Evolutionary conservation across 257 asterid species (phyloP).

Genomic region (Solanum peruvianum): DNA sequence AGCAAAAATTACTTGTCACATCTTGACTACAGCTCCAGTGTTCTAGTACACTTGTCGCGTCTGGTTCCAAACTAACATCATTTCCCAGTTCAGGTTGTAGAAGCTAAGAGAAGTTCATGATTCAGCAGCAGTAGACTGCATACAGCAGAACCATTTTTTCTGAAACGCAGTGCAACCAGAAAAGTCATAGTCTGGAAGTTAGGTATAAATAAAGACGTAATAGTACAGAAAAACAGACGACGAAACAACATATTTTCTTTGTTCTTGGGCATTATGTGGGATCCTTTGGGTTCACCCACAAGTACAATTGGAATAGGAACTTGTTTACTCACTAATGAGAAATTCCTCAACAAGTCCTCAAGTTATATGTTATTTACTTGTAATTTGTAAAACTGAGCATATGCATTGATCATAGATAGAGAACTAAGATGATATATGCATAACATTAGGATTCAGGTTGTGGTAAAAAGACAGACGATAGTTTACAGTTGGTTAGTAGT

Average conservation of each 20-base stretch:
- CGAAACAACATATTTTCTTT: neutral
- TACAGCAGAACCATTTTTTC: conserved; percentile 68
- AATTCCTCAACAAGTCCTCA: neutral
- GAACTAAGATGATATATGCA: neutral
- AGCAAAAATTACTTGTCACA: conserved; percentile 13
- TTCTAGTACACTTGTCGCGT: neutral
- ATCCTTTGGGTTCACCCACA: neutral
- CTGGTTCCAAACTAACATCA: neutral
- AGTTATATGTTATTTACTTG: neutral
- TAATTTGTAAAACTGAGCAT: neutral
- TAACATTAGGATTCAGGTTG: neutral
- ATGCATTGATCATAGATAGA: neutral
- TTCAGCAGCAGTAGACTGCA: conserved; percentile 32
- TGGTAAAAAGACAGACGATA: neutral
- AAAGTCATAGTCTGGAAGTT: neutral
- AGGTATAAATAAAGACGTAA: neutral
- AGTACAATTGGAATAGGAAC: neutral
- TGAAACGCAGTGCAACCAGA: conserved; percentile 5
- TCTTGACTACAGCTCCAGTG: conserved; percentile 19
- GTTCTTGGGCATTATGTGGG: neutral
- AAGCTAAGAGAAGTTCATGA: conserved; percentile 2
- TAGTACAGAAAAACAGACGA: neutral
- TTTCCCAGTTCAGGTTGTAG: neutral
- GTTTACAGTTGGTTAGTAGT: neutral
- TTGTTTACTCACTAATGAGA: neutral